Base-by-base conservation (phyloP, 2,329 filamentous ascomycete species). In the Chalara sp. region DNA sequence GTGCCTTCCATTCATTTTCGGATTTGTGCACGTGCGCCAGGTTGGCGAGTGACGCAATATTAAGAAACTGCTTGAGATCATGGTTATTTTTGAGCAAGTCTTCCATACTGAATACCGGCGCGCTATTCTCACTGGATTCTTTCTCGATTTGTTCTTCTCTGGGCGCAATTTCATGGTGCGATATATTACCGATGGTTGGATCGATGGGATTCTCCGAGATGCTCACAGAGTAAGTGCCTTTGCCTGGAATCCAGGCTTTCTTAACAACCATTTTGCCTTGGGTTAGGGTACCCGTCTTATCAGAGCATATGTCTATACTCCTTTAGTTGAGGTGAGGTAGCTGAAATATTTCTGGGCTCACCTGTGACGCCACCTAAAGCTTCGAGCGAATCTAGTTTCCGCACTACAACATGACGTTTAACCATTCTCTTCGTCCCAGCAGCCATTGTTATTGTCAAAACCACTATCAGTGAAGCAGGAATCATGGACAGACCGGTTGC, bases 211-310 rank as follows among this genome's bases (percentile, higher is more conserved):
- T 68, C 30, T 68, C 71, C 3, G 75, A 74, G 12, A 70, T 66
- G 30, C 74, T 72, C 6, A 83, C 72, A 1, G 72, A 73, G 60
- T 78, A 76, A 2, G 72, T 76, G 28, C 77, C 76, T 10, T 70
- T 62, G 4, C 69, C 69, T 3, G 77, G 76, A 48, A 82, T 68
- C 74, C 76, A 80, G 6, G 73, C 76, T 55, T 75, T 75, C 57
- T 76, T 69, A 37, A 74, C 70, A 29, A 65, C 64, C 73, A 75
- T 76, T 50, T 69, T 65, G 45, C 73, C 73, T 52, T 74, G 57
- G 4, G 83, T 86, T 50, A 87, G 68, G 0, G 83, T 86, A 5
- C 86, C 86, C 0, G 86, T 89, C 70, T 89, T 89, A 64, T 89
- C 86, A 0, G 84, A 87, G 64, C 86, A 88, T 44, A 90, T 83